Evolutionary conservation across 768 basidiomycete species (phyloP), one percentile per base, ranked within the genome.

Genomic region (Naematelia aurantialba): DNA sequence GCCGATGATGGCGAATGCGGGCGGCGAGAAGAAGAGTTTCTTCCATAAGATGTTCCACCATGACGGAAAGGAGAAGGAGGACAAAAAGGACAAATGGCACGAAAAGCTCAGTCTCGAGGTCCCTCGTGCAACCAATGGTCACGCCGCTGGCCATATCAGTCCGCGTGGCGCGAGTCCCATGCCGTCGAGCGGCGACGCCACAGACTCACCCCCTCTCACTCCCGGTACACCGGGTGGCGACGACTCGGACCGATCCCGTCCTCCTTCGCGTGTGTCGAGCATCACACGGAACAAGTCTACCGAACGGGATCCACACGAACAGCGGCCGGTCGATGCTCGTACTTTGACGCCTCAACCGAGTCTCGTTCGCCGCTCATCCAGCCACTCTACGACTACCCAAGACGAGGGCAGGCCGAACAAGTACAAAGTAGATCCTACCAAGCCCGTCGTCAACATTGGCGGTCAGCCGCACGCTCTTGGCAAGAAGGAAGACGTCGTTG

Each of bases 1-100:
- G 39, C 73, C 76, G 5, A 54, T 59, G 12, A 73, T 74, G 65
- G 58, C 74, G 14, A 68, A 64, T 29, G 60, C 57, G 25, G 58
- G 60, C 12, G 73, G 68, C 13, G 68, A 67, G 49, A 75, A 76
- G 70, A 74, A 75, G 60, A 62, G 60, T 10, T 73, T 77, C 62
- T 71, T 77, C 34, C 73, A 74, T 49, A 71, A 69, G 51, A 76
- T 76, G 73, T 70, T 76, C 58, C 75, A 76, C 51, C 59, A 62
- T 24, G 64, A 64, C 12, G 39, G 30, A 11, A 68, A 60, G 49
- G 60, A 60, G 14, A 60, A 65, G 31, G 54, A 63, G 8, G 48
- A 60, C 22, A 58, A 66, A 53, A 27, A 60, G 11, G 56, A 60
- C 25, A 48, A 61, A 10, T 56, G 69, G 45, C 56, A 65, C 39